A percentile compares a stretch with the other conserved stretches of the same genome.
Evolutionary conservation across 1,139 yeast species (phyloP).

Genomic region (Saccharomycopsis hybrid): DNA sequence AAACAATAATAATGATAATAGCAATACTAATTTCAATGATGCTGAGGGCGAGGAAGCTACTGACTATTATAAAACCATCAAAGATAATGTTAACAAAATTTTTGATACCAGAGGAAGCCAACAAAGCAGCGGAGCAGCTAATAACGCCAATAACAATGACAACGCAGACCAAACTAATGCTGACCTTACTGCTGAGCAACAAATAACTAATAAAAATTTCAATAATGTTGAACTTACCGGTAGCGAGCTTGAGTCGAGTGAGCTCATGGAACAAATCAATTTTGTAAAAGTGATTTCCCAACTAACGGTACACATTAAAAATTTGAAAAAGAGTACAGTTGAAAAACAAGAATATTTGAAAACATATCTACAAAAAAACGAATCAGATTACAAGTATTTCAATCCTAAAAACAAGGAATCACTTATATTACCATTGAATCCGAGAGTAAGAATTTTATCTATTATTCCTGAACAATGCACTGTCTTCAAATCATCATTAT

Average conservation of each 20-base stretch:
- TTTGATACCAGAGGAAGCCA: not conserved
- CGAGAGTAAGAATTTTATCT: constrained; percentile 61
- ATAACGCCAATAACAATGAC: not conserved
- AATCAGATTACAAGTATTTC: constrained; percentile 30
- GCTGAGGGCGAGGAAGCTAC: not conserved
- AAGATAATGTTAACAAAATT: constrained; percentile 3
- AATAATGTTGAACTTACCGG: constrained; percentile 8
- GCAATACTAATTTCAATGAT: not conserved
- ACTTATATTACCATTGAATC: constrained; percentile 67
- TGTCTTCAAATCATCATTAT: constrained; percentile 84
- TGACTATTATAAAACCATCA: constrained; percentile 6
- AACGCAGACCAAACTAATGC: not conserved
- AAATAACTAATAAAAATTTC: not conserved
- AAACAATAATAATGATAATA: not conserved
- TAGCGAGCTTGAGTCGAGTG: constrained; percentile 12
- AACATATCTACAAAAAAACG: constrained; percentile 15
- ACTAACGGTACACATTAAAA: constrained; percentile 13
- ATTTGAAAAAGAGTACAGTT: constrained; percentile 19
- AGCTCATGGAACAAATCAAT: constrained; percentile 17
- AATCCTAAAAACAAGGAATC: constrained; percentile 39
- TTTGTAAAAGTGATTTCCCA: constrained; percentile 18
- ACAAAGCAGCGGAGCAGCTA: not conserved
- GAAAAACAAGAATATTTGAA: constrained; percentile 20
- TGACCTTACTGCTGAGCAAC: not conserved
- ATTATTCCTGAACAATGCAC: constrained; percentile 73